Evolutionary conservation across 495 filamentous ascomycete genomes (phyloP), one percentile per base, ranked within the genome.

Genomic region (Xylaria nigripes): DNA sequence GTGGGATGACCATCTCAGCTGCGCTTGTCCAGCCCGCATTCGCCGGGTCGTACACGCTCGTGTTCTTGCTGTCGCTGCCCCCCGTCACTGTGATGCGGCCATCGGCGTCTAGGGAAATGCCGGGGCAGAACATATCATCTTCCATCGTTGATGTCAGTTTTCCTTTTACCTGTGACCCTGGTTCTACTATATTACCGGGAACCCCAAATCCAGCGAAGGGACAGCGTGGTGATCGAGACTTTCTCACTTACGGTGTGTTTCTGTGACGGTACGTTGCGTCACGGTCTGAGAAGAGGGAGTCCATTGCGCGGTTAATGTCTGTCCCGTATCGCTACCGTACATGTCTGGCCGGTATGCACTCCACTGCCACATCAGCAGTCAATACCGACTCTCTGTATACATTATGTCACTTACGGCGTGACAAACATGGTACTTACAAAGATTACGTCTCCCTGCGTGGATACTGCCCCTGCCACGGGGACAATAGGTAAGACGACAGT

Each of bases 101-200:
- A 18, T 72, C 66, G 21, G 66, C 59, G 54, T 78, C 74, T 9
- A 77, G 57, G 3, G 76, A 77, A 24, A 79, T 77, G 0, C 81
- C 81, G 5, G 81, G 80, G 61, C 82, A 84, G 58, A 84, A 85
- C 79, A 85, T 84, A 56, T 69, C 61, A 52, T 70, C 51, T 54
- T 54, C 15, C 1, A 30, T 5, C 8, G 2, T 38, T 6, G 22
- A 27, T 42, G 36, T 40, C 36, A 40, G 36, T 18, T n/a, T 40
- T 40, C 16, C 2, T 3, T 40, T 40, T 12, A 40, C 36, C n/a
- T n/a, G 16, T 18, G 36, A 6, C 36, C 27, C 27, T 29, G 27
- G 9, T 4, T 29, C 9, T 29, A 29, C 27, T 4, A 29, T 29
- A 29, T 9, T 29, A 29, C 27, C 4, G 9, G 27, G 27, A 9